Percentiles rank a stretch among this genome's conserved stretches.
These are phyloP conservation scores for Boechera retrofracta DNA, from an alignment of 345 rosid species.

Conservation along the genomic window DNA sequence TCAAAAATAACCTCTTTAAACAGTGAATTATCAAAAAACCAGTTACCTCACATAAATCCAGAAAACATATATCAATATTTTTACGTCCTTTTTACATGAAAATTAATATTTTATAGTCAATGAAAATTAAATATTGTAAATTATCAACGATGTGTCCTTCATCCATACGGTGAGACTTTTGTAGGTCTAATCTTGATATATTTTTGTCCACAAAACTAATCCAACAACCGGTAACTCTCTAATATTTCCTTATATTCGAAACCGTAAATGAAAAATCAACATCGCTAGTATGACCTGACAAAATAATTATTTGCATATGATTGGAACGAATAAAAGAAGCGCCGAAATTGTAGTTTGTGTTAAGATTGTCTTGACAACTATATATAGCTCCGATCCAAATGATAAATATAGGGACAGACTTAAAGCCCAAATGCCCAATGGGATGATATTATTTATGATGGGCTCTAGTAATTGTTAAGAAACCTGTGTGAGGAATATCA, in stretches of 20 bases:
- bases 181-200: not conserved
- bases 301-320: not conserved
- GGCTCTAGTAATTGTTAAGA: not conserved
- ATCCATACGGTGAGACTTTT: not conserved
- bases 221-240: conserved; percentile 1
- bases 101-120: not conserved
- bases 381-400: not conserved
- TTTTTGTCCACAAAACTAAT: not conserved
- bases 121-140: not conserved
- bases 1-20: too few species aligned
- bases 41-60: too few species aligned
- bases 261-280: not conserved
- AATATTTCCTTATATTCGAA: not conserved
- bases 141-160: conserved; percentile 10
- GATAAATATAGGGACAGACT: not conserved
- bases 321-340: not conserved
- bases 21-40: too few species aligned
- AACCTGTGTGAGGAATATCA: conserved; percentile 20
- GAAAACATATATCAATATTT: too few species aligned
- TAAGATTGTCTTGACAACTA: not conserved
- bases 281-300: not conserved
- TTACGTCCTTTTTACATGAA: conserved; percentile 4
- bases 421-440: conserved; percentile 31
- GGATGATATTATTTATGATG: not conserved
- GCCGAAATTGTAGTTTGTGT: conserved; percentile 3